Evolutionary conservation across 1,284 basidiomycete species (phyloP).

Genomic region (Moesziomyces parantarcticus): DNA sequence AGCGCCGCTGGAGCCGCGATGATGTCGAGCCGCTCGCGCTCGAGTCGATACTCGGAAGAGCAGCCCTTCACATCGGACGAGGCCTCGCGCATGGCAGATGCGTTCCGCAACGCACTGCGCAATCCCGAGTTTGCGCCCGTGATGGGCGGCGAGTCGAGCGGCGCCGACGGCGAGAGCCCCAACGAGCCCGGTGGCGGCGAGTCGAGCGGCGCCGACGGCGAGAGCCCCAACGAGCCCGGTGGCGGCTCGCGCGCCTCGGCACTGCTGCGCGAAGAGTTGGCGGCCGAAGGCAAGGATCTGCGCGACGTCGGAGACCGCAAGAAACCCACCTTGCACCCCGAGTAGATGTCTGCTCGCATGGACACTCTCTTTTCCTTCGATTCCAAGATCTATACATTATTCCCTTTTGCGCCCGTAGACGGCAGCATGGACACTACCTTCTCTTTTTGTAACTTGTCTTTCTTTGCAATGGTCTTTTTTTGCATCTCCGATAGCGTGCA

Average conservation of each 20-base stretch:
- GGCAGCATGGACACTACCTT: background rate
- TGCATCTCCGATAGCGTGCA: too few relatives aligned
- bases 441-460: background rate
- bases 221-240: slow-evolving; percentile 28
- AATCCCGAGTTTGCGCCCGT: slow-evolving; percentile 46
- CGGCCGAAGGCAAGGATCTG: slow-evolving; percentile 52
- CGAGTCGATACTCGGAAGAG: slow-evolving; percentile 37
- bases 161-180: slow-evolving; percentile 37
- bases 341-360: slow-evolving; percentile 14
- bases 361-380: slow-evolving; percentile 4
- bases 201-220: slow-evolving; percentile 29
- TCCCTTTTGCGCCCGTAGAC: too few relatives aligned
- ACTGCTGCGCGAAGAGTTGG: slow-evolving; percentile 52
- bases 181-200: slow-evolving; percentile 24
- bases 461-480: too few relatives aligned
- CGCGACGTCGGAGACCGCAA: slow-evolving; percentile 48
- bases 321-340: slow-evolving; percentile 49
- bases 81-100: slow-evolving; percentile 56
- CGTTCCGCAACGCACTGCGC: slow-evolving; percentile 54
- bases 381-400: background rate
- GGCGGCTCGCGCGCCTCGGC: slow-evolving; percentile 21
- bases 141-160: slow-evolving; percentile 25
- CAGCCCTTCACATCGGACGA: slow-evolving; percentile 57
- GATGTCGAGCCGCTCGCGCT: slow-evolving; percentile 22
- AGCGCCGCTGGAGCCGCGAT: slow-evolving; percentile 30